Evolutionary conservation across 805 yeast species (phyloP).

Genomic region (Dipodascopsis uninucleata): DNA sequence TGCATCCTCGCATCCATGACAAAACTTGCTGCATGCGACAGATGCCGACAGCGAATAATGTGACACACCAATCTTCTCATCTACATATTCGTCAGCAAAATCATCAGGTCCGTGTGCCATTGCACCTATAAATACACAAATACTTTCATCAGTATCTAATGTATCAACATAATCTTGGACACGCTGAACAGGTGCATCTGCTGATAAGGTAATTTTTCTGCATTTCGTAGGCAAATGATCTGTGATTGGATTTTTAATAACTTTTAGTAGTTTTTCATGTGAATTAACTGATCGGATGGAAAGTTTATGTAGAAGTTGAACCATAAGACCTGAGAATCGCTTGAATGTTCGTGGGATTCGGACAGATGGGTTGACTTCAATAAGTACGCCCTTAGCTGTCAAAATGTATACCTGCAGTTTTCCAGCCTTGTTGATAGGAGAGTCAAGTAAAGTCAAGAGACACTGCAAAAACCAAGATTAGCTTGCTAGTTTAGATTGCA

Average conservation of each 20-base stretch:
- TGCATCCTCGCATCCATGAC: constrained; percentile 98
- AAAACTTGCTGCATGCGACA: constrained; percentile 95
- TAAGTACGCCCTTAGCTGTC: constrained; percentile 88
- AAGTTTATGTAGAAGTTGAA: constrained; percentile 86
- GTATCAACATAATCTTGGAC: constrained; percentile 83
- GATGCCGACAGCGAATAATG: constrained; percentile 95
- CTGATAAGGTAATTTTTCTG: constrained; percentile 85
- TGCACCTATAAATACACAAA: constrained; percentile 98
- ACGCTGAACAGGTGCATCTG: constrained; percentile 79
- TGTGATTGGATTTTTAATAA: constrained; percentile 93
- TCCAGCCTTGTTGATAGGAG: constrained; percentile 98
- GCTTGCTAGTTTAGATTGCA: too few species aligned
- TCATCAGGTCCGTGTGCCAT: constrained; percentile 98
- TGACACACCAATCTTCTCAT: constrained; percentile 92
- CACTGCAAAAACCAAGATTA: constrained; percentile 43
- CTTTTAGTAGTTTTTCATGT: constrained; percentile 88
- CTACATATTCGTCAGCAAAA: constrained; percentile 95
- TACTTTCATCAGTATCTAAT: constrained; percentile 82
- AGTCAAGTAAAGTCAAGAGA: constrained; percentile 84
- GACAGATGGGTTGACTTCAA: constrained; percentile 94
- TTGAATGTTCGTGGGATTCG: constrained; percentile 98
- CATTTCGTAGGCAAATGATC: constrained; percentile 96
- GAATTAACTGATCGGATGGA: constrained; percentile 93
- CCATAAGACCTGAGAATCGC: constrained; percentile 97
- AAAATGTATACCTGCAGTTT: constrained; percentile 93